Conservation (phyloP, 345 rosid genomes). For the Sapria himalayana region DNA sequence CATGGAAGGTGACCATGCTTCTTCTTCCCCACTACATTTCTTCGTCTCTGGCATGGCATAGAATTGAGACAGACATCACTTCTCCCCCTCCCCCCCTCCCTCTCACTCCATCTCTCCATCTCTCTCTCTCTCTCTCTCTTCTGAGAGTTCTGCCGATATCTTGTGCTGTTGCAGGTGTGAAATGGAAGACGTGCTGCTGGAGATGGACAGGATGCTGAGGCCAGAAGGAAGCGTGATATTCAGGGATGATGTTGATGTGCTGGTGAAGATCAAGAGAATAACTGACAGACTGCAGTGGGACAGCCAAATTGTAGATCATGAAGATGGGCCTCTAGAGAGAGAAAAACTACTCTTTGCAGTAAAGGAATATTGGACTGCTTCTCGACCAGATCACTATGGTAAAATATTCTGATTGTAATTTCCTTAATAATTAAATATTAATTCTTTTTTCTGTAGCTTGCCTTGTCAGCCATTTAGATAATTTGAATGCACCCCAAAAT, state of each 20-base stretch:
- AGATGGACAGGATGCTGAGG: constrained; percentile 75
- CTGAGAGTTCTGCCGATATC: not conserved
- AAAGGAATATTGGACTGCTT: constrained; percentile 63
- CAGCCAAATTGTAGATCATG: constrained; percentile 62
- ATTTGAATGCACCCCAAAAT: too few species aligned
- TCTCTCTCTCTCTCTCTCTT: not conserved
- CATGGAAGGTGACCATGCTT: constrained; percentile 18
- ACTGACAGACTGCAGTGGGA: constrained; percentile 58
- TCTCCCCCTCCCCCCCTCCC: too few species aligned
- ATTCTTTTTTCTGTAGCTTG: too few species aligned
- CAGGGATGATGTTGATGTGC: constrained; percentile 65
- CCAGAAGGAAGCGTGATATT: constrained; percentile 70
- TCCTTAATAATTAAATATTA: too few species aligned
- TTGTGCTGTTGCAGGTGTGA: constrained; percentile 29
- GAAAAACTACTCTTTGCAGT: constrained; percentile 57
- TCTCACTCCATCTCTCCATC: not conserved
- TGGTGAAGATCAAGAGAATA: constrained; percentile 40
- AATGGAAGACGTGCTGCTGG: constrained; percentile 51
- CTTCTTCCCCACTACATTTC: too few species aligned
- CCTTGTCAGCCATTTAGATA: too few species aligned
- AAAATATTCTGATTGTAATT: too few species aligned
- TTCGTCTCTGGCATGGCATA: not conserved
- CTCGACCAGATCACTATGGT: constrained; percentile 6
- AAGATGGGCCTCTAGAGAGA: constrained; percentile 48
- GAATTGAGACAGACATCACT: not conserved